Base-by-base conservation (phyloP, 148 eudicot genomes). In the Beta vulgaris region DNA sequence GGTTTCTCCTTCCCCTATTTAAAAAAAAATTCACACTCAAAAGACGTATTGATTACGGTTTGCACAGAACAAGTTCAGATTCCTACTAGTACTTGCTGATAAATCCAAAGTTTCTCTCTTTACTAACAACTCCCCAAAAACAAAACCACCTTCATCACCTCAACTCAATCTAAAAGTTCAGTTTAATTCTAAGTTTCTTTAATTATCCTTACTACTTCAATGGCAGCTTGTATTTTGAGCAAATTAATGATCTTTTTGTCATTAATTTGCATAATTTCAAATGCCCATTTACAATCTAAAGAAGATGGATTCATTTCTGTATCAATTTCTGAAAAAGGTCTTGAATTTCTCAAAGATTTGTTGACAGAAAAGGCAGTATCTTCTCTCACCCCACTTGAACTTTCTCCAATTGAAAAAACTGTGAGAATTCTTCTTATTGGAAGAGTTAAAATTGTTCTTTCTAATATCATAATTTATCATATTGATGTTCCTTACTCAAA, bases 311-410 rank as follows among this genome's bases (percentile, higher is more conserved):
- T 76, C 77, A 89, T 95, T 36, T 86, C 91, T 36, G 78, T 88
- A 10, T 68, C 85, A 39, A 82, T 95, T 35, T 95, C 97, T 12
- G 89, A 92, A 84, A 92, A 82, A 71, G 98, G 98, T 74, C 90
- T 95, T 63, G 84, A 83, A 54, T 95, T 95, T 73, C 63, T 87
- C 66, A 90, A 92, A 80, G 88, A 86, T 51, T 83, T 95, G 79
- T 77, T 90, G 48, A 80, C 91, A 12, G 80, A 82, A 12, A 79
- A 83, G 60, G 97, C 98, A 36, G 85, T 89, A 13, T 86, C 96
- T n/a, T 72, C 93, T n/a, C 66, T 95, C 2, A 88, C 91, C 3
- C 93, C 96, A 40, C 90, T 95, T 53, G 80, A 87, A 29, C 71
- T 95, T 9, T 80, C 92, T 43, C 67, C 73, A 53, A 90, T 95